These are phyloP conservation scores for Cornus kousa DNA, from an alignment of 148 eudicot species.

Conservation along the genomic window DNA sequence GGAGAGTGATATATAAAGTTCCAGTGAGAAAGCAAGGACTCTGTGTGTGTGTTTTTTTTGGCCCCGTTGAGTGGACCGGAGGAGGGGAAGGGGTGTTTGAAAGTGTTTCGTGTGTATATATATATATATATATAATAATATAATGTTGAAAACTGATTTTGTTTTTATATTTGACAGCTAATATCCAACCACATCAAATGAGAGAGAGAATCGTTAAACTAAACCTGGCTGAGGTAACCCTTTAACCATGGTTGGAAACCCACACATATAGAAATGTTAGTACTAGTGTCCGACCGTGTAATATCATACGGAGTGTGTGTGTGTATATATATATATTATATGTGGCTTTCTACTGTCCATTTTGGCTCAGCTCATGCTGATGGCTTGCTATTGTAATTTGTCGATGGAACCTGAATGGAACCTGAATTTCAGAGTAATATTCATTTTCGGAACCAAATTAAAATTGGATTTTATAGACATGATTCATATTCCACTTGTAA, in stretches of 20 bases:
- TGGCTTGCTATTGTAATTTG: background rate
- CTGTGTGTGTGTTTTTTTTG: background rate
- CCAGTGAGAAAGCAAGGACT: background rate
- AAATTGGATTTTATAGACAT: too few species aligned
- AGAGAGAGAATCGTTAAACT: background rate
- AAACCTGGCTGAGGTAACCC: background rate
- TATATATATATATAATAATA: background rate
- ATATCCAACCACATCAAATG: slow-evolving; percentile 28
- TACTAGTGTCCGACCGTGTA: too few species aligned
- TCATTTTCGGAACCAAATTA: too few species aligned
- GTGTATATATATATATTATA: too few species aligned
- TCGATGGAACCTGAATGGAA: too few species aligned
- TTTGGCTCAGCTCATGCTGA: background rate
- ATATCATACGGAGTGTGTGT: too few species aligned
- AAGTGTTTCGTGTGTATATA: slow-evolving; percentile 14
- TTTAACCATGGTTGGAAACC: slow-evolving; percentile 17
- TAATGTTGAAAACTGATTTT: background rate
- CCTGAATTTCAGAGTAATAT: too few species aligned
- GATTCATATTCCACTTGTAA: too few species aligned
- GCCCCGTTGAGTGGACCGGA: background rate
- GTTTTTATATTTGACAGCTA: slow-evolving; percentile 36
- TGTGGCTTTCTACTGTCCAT: background rate
- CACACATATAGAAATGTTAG: background rate
- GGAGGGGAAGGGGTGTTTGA: slow-evolving; percentile 23
- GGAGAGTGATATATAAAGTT: background rate